Percentiles rank a stretch among this genome's conserved stretches.
Conservation (phyloP, 148 eudicot genomes). For the Cornus florida region DNA sequence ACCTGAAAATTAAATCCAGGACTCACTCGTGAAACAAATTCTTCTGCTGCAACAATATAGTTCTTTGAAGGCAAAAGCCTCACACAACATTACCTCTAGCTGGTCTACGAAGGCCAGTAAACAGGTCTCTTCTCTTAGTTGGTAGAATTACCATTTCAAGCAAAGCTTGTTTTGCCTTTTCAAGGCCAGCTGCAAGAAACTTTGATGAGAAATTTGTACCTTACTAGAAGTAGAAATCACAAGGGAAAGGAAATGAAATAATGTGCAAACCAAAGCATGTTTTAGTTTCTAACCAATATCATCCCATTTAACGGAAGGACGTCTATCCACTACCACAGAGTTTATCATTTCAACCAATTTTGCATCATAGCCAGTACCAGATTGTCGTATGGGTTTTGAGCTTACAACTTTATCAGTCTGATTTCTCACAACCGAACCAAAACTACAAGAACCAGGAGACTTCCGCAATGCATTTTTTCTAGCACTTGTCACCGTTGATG, state of each 20-base stretch:
- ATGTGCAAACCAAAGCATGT: background rate
- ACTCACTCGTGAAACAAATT: background rate
- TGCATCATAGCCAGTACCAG: constrained; percentile 56
- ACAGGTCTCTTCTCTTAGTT: constrained; percentile 86
- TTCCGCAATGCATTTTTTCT: constrained; percentile 38
- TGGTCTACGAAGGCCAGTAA: constrained; percentile 95
- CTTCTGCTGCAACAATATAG: background rate
- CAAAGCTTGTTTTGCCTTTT: constrained; percentile 91
- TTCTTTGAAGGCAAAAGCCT: background rate
- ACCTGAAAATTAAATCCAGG: constrained; percentile 44
- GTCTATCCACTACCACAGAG: constrained; percentile 82
- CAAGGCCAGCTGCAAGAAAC: constrained; percentile 86
- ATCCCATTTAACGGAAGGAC: constrained; percentile 99
- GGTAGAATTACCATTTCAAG: constrained; percentile 96
- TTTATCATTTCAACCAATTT: constrained; percentile 91
- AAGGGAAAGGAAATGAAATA: constrained; percentile 9
- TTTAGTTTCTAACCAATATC: constrained; percentile 75
- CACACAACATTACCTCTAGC: constrained; percentile 63
- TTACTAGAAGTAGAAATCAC: background rate
- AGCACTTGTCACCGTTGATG: constrained; percentile 31
- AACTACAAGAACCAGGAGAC: constrained; percentile 31
- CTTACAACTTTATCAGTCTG: constrained; percentile 35
- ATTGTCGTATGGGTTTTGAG: constrained; percentile 52
- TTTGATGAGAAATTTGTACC: constrained; percentile 3
- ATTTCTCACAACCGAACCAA: constrained; percentile 32